These are phyloP conservation scores for Aureobasidium sp. DNA, from an alignment of 2,329 filamentous ascomycete genomes.

Conservation along the genomic window DNA sequence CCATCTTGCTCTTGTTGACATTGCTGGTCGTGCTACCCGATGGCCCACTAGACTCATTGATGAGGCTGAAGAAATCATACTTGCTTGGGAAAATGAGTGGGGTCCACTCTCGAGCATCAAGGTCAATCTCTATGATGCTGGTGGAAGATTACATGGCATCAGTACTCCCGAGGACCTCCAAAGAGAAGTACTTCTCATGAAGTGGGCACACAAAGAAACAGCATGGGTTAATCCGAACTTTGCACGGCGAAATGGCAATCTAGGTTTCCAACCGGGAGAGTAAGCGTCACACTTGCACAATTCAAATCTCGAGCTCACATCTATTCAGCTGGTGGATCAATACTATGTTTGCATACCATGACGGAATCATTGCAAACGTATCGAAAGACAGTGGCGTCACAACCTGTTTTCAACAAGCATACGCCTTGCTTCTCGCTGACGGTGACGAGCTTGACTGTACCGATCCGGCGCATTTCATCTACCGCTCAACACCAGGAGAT, in stretches of 20 bases:
- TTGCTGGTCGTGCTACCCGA: conserved; percentile 39
- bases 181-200: conserved; percentile 30
- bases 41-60: conserved; percentile 42
- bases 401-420: conserved; percentile 37
- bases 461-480: conserved; percentile 34
- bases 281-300: conserved; percentile 23
- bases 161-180: conserved; percentile 33
- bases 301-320: not conserved
- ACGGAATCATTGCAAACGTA: conserved; percentile 41
- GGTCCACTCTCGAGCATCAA: conserved; percentile 34
- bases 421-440: conserved; percentile 39
- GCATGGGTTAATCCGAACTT: conserved; percentile 26
- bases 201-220: conserved; percentile 26
- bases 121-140: conserved; percentile 37
- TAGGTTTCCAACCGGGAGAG: conserved; percentile 43
- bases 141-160: conserved; percentile 38
- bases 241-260: conserved; percentile 34
- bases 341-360: conserved; percentile 40
- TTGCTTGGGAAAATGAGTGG: conserved; percentile 34
- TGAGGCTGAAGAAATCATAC: conserved; percentile 37
- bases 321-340: conserved; percentile 45
- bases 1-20: conserved; percentile 38
- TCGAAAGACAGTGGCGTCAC: conserved; percentile 38
- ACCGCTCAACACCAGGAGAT: conserved; percentile 35
- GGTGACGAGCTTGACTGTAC: conserved; percentile 33